Evolutionary conservation across 164 flowering plant genomes (phyloP).

Genomic region (Berberis thunbergii): DNA sequence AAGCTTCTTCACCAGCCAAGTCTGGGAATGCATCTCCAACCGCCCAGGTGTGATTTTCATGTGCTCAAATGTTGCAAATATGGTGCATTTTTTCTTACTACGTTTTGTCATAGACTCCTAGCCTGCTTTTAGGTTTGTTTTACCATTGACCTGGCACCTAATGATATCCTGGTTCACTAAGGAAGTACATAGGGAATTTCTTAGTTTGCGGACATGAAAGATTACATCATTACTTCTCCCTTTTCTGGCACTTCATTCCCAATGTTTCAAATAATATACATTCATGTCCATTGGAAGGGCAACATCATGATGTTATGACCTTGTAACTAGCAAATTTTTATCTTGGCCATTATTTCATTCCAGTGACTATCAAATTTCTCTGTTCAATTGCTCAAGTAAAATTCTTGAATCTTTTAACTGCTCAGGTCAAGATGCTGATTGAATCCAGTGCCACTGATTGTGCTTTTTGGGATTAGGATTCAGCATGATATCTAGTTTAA

Average conservation of each 20-base stretch:
- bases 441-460: no score
- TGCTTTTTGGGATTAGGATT: no score
- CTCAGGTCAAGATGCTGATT: no score
- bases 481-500: no score
- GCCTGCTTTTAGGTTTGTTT: background rate
- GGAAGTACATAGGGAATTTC: background rate
- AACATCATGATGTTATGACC: no score
- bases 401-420: no score
- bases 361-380: no score
- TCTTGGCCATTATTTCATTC: no score
- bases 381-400: no score
- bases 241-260: background rate
- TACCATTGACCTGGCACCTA: background rate
- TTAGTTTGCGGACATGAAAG: background rate
- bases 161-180: background rate
- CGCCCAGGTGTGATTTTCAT: conserved; percentile 41
- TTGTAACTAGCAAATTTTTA: no score
- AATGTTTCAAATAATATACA: no score
- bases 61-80: background rate
- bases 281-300: no score
- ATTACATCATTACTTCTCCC: background rate
- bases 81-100: background rate
- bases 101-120: background rate
- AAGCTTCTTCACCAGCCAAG: conserved; percentile 52
- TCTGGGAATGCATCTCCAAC: conserved; percentile 53